phyloP scores from a whole-genome alignment of 1,284 basidiomycete genomes.

The Binderoboletus segoi region DNA sequence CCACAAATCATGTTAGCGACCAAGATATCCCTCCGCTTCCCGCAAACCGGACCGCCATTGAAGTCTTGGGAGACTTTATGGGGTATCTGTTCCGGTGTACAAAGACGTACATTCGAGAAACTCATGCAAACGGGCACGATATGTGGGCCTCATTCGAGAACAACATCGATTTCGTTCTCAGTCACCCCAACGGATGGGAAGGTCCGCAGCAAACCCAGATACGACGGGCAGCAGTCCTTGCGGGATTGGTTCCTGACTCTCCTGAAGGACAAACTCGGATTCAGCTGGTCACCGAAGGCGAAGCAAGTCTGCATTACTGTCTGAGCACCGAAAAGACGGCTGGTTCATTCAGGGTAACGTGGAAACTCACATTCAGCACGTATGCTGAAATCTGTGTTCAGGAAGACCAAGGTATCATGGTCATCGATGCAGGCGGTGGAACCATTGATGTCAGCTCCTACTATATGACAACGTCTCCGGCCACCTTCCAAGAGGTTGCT shows the following conservation, averaged over 20 bases:
- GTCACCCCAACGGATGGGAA: constrained; percentile 50
- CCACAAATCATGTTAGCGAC: constrained; percentile 22
- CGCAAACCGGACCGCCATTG: constrained; percentile 39
- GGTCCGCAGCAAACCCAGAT: constrained; percentile 41
- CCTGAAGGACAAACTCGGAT: constrained; percentile 41
- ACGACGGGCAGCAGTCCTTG: constrained; percentile 39
- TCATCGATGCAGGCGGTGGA: constrained; percentile 57
- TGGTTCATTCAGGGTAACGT: constrained; percentile 41
- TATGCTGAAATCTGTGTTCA: constrained; percentile 13
- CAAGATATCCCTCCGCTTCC: constrained; percentile 45
- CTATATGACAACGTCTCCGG: constrained; percentile 24
- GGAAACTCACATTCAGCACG: not conserved
- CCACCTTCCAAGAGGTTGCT: constrained; percentile 35
- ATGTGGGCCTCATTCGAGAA: constrained; percentile 39
- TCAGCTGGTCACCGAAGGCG: constrained; percentile 53
- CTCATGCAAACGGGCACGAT: constrained; percentile 36
- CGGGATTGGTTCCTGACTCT: constrained; percentile 39
- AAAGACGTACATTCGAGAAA: constrained; percentile 40
- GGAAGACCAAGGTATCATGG: constrained; percentile 42
- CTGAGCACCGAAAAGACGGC: constrained; percentile 42
- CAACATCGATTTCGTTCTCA: constrained; percentile 37
- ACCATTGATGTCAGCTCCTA: constrained; percentile 47
- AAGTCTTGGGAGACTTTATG: constrained; percentile 53
- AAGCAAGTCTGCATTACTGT: constrained; percentile 52
- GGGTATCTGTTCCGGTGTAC: constrained; percentile 43